Percentiles rank a stretch among this genome's conserved stretches.
Conservation (phyloP, 305 asterid species). For the Fraxinus baroniana region DNA sequence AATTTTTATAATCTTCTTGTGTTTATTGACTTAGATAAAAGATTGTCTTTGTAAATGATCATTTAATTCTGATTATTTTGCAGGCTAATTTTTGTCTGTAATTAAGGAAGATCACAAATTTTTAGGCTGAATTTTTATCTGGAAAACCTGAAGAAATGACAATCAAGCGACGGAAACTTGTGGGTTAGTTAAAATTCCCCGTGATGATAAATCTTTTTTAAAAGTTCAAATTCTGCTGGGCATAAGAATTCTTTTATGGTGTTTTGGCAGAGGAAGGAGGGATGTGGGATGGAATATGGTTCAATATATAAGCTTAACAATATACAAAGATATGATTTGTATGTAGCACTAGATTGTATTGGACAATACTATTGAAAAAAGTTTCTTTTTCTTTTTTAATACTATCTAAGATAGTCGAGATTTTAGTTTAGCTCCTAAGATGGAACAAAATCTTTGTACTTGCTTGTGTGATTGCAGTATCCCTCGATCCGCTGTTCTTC, state of each 20-base stretch:
- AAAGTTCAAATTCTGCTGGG: background rate
- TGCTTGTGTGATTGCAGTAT: conserved; percentile 46
- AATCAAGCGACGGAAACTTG: conserved; percentile 38
- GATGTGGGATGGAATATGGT: background rate
- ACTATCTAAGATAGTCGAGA: background rate
- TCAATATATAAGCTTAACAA: background rate
- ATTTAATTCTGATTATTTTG: background rate
- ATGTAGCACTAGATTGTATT: too few species aligned
- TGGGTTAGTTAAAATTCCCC: conserved; percentile 36
- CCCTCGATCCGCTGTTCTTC: conserved; percentile 66
- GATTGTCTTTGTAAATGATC: background rate
- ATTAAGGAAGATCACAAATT: background rate
- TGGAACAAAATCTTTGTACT: conserved; percentile 56
- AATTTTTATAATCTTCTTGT: background rate
- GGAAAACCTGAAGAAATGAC: conserved; percentile 30
- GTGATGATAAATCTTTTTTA: background rate
- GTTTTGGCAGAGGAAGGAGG: background rate
- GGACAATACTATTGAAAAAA: too few species aligned
- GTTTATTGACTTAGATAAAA: background rate
- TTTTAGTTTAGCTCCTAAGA: background rate
- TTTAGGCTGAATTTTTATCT: background rate
- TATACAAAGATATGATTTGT: too few species aligned
- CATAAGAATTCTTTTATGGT: background rate
- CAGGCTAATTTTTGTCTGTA: conserved; percentile 1
- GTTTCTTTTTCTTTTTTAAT: too few species aligned